phyloP scores from a whole-genome alignment of 2,329 filamentous ascomycete species.

The Xylariaceae sp. region DNA sequence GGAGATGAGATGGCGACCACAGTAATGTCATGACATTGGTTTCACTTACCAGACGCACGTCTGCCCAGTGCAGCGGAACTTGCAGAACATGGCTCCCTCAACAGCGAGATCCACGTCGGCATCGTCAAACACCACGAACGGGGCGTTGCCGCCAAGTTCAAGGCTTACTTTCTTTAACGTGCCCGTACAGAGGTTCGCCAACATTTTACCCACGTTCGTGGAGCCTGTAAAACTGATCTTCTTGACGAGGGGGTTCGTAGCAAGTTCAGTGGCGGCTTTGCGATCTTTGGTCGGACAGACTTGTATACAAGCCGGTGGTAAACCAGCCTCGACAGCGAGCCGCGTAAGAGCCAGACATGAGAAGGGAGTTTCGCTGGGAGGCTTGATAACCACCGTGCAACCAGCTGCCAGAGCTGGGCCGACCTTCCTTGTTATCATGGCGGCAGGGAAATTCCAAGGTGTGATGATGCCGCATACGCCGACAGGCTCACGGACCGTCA shows the following conservation, averaged over 20 bases:
- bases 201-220: constrained; percentile 40
- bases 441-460: constrained; percentile 51
- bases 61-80: constrained; percentile 70
- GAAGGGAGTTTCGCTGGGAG: constrained; percentile 34
- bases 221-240: constrained; percentile 73
- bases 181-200: constrained; percentile 67
- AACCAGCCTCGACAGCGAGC: constrained; percentile 33
- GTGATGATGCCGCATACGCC: constrained; percentile 66
- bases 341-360: constrained; percentile 29
- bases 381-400: constrained; percentile 36
- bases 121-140: constrained; percentile 75
- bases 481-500: constrained; percentile 62
- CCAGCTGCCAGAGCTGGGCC: constrained; percentile 44
- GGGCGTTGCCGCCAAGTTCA: constrained; percentile 71
- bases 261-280: constrained; percentile 56
- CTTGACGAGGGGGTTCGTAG: constrained; percentile 58
- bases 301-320: no score
- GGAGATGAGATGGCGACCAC: no score
- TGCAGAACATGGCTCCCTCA: constrained; percentile 60
- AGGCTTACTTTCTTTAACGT: constrained; percentile 64
- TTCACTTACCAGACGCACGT: constrained; percentile 73
- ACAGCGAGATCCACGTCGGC: constrained; percentile 61
- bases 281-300: no score
- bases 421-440: constrained; percentile 47
- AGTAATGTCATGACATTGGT: no score